Base-by-base conservation (phyloP, 1,284 basidiomycete species). In the Microbotryum saponariae region DNA sequence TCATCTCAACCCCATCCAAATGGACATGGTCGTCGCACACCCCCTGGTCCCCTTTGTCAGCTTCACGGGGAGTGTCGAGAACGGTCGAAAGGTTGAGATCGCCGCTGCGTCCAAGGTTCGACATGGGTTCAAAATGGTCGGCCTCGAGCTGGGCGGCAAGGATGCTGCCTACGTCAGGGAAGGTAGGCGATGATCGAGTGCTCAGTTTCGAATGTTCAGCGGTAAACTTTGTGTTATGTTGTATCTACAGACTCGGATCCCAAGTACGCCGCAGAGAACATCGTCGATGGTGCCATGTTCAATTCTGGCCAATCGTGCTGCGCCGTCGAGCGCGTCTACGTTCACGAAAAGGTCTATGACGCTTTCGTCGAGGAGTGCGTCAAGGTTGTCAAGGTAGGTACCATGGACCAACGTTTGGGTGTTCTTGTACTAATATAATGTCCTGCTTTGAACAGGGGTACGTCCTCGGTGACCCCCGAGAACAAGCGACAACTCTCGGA, bases 251-350 rank as follows among this genome's bases (percentile, higher is more conserved):
- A 97, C 73, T 91, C 87, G 1, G 85, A 97, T 76, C 73, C 94
- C 6, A 82, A 83, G 42, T 96, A 88, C 74, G 87, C 90, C 0
- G 87, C 85, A 3, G 82, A 82, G 27, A 86, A 97, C 73, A 82
- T 97, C 12, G 91, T 71, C 3, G 93, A 97, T 76, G 93, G 91
- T 82, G 87, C 90, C 31, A 85, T 93, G 78, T 97, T 91, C 81
- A 97, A 97, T 76, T 91, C 91, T 18, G 93, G 92, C 1, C 92
- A 97, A 75, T 90, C 88, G 67, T 92, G 90, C 73, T 92, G 90
- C 72, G 83, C 86, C 0, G 79, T 94, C 66, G 79, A 97, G 85
- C 83, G 93, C 29, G 91, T 97, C 58, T 97, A 97, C 74, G 92
- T 96, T 14, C 90, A 97, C 71, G 85, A 90, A 68, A 79, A 81